Conservation (phyloP, 108 stramenopile species). For the Skeletonema costatum region DNA sequence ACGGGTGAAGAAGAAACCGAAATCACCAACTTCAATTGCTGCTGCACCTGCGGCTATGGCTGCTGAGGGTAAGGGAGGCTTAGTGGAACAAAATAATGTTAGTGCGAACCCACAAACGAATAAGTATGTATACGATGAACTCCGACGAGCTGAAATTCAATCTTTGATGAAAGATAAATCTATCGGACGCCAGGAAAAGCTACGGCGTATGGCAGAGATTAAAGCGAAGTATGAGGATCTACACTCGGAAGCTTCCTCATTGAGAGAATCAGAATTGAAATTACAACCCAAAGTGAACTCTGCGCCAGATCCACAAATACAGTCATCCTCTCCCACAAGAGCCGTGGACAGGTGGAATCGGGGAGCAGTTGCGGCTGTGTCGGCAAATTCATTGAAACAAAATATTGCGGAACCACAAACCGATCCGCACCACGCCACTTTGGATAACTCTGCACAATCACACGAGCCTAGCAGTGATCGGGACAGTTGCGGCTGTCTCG, state of each 20-base stretch:
- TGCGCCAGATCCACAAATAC: not conserved
- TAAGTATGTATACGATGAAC: not conserved
- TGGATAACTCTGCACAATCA: too few relatives aligned
- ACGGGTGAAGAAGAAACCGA: not conserved
- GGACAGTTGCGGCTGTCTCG: not conserved
- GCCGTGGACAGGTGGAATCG: constrained; percentile 1
- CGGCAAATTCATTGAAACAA: not conserved
- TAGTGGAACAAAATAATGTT: not conserved
- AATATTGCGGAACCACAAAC: not conserved
- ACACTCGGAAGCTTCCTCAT: not conserved
- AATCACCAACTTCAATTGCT: not conserved
- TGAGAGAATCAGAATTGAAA: not conserved
- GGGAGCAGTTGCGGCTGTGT: not conserved
- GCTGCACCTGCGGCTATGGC: not conserved
- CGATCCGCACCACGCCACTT: not conserved
- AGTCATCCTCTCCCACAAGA: not conserved
- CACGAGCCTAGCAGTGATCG: not conserved
- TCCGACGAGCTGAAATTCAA: constrained; percentile 10
- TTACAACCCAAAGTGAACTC: not conserved
- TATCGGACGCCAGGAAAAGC: constrained; percentile 19
- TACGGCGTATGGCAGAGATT: constrained; percentile 16
- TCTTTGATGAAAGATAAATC: constrained; percentile 25
- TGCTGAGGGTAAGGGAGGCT: not conserved
- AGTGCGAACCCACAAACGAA: not conserved
- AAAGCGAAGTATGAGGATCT: constrained; percentile 14